Conservation (phyloP, 257 asterid species). For the Echites panduratus region DNA sequence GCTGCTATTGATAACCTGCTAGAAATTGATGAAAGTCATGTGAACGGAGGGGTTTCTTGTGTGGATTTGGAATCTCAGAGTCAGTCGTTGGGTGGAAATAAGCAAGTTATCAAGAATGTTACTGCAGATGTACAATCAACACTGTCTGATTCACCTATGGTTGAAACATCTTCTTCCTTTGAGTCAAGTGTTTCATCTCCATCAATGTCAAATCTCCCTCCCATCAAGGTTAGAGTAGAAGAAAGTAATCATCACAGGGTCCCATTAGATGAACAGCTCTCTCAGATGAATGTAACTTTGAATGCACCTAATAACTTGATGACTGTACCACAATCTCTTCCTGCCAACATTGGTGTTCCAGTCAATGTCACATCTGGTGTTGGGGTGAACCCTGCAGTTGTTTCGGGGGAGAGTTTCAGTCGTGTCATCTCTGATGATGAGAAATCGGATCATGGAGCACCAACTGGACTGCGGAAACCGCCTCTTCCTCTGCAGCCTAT, state of each 20-base stretch:
- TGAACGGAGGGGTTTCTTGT: constrained; percentile 21
- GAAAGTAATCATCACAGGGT: constrained; percentile 31
- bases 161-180: constrained; percentile 46
- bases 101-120: constrained; percentile 18
- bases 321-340: constrained; percentile 24
- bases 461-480: constrained; percentile 38
- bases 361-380: constrained; percentile 3
- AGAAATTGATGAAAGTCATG: constrained; percentile 30
- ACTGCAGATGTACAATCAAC: constrained; percentile 17
- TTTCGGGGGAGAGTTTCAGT: constrained; percentile 21
- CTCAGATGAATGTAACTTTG: constrained; percentile 37
- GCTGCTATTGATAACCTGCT: constrained; percentile 44
- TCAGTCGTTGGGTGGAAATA: constrained; percentile 12
- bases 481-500: constrained; percentile 61
- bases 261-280: constrained; percentile 50
- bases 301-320: constrained; percentile 13
- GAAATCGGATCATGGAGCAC: constrained; percentile 33
- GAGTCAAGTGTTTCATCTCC: constrained; percentile 60
- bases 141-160: constrained; percentile 25
- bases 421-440: constrained; percentile 44
- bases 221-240: constrained; percentile 45
- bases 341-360: constrained; percentile 13
- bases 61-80: constrained; percentile 28
- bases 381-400: constrained; percentile 16
- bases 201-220: constrained; percentile 49